Conservation (phyloP, 2,329 filamentous ascomycete species). For the Claviceps paspali region DNA sequence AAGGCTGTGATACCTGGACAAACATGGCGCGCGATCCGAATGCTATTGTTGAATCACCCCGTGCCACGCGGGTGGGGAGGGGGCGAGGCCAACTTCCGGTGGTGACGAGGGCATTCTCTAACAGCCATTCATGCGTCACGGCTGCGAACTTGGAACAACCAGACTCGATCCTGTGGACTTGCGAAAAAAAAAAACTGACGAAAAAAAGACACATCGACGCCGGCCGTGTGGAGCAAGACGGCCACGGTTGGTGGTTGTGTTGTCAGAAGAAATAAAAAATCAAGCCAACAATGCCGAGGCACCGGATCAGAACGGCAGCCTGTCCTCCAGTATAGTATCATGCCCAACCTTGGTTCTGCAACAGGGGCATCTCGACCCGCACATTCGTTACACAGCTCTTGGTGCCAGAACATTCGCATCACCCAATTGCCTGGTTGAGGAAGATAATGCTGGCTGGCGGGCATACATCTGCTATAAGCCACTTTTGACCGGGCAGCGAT, state of each 20-base stretch:
- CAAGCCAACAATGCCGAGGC: constrained; percentile 1
- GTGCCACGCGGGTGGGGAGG: too few relatives aligned
- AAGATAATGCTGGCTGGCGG: neutral
- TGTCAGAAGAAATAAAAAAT: too few relatives aligned
- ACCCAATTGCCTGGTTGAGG: neutral
- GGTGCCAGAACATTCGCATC: neutral
- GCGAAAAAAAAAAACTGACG: too few relatives aligned
- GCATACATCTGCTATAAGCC: neutral
- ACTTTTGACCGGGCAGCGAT: too few relatives aligned
- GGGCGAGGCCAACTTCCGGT: too few relatives aligned
- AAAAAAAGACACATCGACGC: too few relatives aligned
- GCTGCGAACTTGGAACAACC: neutral
- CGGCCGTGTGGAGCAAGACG: too few relatives aligned
- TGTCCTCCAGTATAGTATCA: neutral
- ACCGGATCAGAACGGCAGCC: neutral
- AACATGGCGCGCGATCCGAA: neutral
- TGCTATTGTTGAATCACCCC: neutral
- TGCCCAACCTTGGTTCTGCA: neutral
- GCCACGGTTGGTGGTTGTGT: neutral
- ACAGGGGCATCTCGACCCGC: neutral
- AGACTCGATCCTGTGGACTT: too few relatives aligned
- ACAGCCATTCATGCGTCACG: neutral
- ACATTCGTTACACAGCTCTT: neutral
- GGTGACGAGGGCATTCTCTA: neutral
- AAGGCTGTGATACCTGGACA: neutral